Evolutionary conservation across 306 rosid species (phyloP).

Genomic region (Quercus robur): DNA sequence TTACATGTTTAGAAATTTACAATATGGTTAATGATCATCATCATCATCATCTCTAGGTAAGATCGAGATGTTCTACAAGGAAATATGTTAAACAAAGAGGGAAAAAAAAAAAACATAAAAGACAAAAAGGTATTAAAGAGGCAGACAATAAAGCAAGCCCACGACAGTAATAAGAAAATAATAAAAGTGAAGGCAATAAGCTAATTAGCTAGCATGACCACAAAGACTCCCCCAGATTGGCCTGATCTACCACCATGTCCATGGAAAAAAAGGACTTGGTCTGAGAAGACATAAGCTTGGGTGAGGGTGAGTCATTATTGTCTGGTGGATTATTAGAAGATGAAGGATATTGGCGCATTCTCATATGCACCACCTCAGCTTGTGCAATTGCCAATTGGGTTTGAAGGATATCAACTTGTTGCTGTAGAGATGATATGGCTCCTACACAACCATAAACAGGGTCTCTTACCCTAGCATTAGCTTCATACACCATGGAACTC

Average conservation of each 20-base stretch:
- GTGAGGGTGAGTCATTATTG: conserved; percentile 12
- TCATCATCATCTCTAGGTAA: conserved; percentile 34
- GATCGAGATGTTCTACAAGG: conserved; percentile 22
- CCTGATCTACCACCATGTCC: conserved; percentile 57
- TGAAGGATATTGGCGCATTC: conserved; percentile 40
- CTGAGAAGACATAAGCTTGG: conserved; percentile 25
- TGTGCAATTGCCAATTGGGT: conserved; percentile 74
- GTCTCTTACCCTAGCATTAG: conserved; percentile 89
- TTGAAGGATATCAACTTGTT: conserved; percentile 75
- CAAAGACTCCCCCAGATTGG: conserved; percentile 62
- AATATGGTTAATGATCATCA: conserved; percentile 32
- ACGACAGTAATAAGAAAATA: conserved; percentile 27
- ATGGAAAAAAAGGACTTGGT: conserved; percentile 67
- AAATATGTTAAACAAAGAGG: not conserved
- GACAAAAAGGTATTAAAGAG: conserved; percentile 13
- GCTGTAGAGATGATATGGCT: conserved; percentile 86
- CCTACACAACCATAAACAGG: conserved; percentile 97
- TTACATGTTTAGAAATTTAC: conserved; percentile 47
- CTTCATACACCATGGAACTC: conserved; percentile 95
- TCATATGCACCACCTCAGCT: conserved; percentile 80
- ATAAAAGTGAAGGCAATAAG: conserved; percentile 21
- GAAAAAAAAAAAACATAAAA: conserved; percentile 1
- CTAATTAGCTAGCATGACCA: conserved; percentile 65
- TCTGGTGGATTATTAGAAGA: conserved; percentile 17
- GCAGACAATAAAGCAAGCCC: conserved; percentile 53